Evolutionary conservation across 1,284 basidiomycete species (phyloP).

Genomic region (Agaricales sp.): DNA sequence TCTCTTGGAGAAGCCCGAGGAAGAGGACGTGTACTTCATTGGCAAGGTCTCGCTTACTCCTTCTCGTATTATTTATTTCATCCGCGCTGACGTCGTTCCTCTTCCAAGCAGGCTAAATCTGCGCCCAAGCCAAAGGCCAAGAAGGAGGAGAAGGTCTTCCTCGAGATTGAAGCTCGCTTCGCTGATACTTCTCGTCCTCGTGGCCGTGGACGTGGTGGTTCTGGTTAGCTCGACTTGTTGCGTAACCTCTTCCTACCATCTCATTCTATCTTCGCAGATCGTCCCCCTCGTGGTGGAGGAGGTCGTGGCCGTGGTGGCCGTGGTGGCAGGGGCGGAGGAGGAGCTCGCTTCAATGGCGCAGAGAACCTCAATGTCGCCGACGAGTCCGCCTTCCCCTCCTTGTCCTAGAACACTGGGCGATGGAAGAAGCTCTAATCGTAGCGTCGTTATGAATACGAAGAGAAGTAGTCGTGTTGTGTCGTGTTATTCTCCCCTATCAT

Average conservation of each 20-base stretch:
- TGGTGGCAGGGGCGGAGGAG: slow-evolving; percentile 15
- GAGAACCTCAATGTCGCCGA: slow-evolving; percentile 57
- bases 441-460: too few species aligned
- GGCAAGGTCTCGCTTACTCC: slow-evolving; percentile 53
- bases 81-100: slow-evolving; percentile 8
- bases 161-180: slow-evolving; percentile 72
- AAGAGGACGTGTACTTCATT: slow-evolving; percentile 59
- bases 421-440: too few species aligned
- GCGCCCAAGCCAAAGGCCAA: slow-evolving; percentile 53
- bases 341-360: slow-evolving; percentile 17
- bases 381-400: slow-evolving; percentile 76
- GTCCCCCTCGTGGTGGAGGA: neutral
- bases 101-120: slow-evolving; percentile 40
- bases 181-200: slow-evolving; percentile 48
- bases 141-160: slow-evolving; percentile 70
- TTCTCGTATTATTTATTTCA: neutral
- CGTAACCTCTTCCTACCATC: neutral
- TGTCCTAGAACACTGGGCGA: slow-evolving; percentile 34
- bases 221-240: neutral
- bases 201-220: slow-evolving; percentile 15
- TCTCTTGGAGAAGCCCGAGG: slow-evolving; percentile 48
- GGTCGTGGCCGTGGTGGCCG: slow-evolving; percentile 18
- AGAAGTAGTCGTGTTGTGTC: too few species aligned
- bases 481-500: too few species aligned
- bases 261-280: neutral